phyloP scores from a whole-genome alignment of 208 protist genomes.

The Leishmania aethiopica region DNA sequence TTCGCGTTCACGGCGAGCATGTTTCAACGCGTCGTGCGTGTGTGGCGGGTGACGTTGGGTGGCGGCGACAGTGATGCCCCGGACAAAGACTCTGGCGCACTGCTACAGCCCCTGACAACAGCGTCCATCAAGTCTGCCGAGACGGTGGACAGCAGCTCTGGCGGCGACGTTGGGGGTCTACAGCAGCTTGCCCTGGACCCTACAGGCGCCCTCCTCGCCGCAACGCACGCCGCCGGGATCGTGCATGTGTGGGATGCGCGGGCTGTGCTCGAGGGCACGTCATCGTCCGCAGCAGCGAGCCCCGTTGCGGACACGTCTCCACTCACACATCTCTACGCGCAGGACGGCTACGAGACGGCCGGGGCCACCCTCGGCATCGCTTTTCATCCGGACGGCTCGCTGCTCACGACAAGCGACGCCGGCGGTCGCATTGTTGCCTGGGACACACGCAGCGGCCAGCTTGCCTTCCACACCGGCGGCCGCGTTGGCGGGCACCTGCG shows the following conservation, averaged over 20 bases:
- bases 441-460: constrained; percentile 71
- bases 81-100: constrained; percentile 3
- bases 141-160: constrained; percentile 18
- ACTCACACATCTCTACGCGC: constrained; percentile 42
- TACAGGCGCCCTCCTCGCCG: constrained; percentile 64
- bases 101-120: constrained; percentile 21
- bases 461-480: constrained; percentile 58
- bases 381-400: constrained; percentile 82
- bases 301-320: background rate
- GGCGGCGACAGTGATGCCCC: background rate
- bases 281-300: background rate
- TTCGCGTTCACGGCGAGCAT: constrained; percentile 72
- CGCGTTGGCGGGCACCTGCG: constrained; percentile 63
- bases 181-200: constrained; percentile 69
- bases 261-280: constrained; percentile 10
- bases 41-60: constrained; percentile 35
- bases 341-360: constrained; percentile 70
- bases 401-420: constrained; percentile 68
- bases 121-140: background rate
- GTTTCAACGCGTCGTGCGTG: constrained; percentile 68
- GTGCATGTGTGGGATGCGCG: constrained; percentile 72
- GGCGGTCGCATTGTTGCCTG: constrained; percentile 73
- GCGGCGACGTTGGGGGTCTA: constrained; percentile 19
- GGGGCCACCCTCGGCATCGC: constrained; percentile 45
- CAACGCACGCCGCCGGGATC: constrained; percentile 50